Percentiles rank a stretch among this genome's conserved stretches.
phyloP scores from a whole-genome alignment of 306 rosid species.

The Spatholobus suberectus region DNA sequence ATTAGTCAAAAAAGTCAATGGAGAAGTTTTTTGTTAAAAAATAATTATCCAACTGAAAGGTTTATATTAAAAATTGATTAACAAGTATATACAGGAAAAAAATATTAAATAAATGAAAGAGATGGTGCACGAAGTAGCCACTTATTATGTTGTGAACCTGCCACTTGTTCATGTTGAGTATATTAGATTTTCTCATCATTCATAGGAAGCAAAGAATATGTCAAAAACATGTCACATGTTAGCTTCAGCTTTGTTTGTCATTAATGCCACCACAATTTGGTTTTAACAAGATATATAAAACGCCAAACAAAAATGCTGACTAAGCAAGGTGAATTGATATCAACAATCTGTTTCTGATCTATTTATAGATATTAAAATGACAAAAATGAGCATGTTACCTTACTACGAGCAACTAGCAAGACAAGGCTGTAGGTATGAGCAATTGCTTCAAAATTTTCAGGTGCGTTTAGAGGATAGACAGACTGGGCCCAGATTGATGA shows the following conservation, averaged over 20 bases:
- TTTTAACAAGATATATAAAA: not conserved
- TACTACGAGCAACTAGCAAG: slow-evolving; percentile 81
- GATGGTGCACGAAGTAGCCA: not conserved
- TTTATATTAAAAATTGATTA: not conserved
- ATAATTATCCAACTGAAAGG: not conserved
- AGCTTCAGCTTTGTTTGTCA: not conserved
- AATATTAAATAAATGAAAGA: not conserved
- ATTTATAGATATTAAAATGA: slow-evolving; percentile 22
- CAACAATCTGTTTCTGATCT: not conserved
- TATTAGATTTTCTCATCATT: not conserved
- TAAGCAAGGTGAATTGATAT: not conserved
- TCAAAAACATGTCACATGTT: not conserved
- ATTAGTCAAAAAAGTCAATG: not conserved
- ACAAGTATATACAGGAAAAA: not conserved
- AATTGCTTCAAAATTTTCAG: slow-evolving; percentile 92
- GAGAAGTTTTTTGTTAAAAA: not conserved
- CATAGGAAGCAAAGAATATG: not conserved
- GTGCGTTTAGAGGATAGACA: slow-evolving; percentile 71
- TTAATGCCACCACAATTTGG: not conserved
- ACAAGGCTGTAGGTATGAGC: slow-evolving; percentile 93
- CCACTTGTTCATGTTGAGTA: not conserved
- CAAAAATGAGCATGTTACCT: slow-evolving; percentile 58
- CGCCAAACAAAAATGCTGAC: not conserved
- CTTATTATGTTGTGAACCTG: not conserved
- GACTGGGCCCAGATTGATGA: slow-evolving; percentile 93